These are phyloP conservation scores for Yamadazyma siamensis DNA, from an alignment of 1,139 yeast genomes.

Conservation along the genomic window DNA sequence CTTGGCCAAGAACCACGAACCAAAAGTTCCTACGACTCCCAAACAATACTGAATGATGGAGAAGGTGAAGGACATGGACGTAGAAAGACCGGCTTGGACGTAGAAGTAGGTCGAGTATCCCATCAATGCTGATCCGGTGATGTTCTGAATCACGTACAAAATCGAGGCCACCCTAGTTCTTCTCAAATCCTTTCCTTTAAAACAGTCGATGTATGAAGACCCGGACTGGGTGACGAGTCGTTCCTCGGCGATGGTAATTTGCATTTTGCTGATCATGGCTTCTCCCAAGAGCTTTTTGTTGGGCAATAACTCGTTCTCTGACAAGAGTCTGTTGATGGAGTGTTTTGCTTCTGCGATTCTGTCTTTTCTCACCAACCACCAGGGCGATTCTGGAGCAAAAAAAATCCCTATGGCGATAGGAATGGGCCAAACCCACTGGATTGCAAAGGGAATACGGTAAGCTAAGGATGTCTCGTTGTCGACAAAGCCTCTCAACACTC, in stretches of 20 bases:
- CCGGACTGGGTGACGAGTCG: slow-evolving; percentile 23
- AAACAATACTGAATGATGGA: slow-evolving; percentile 44
- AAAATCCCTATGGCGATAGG: slow-evolving; percentile 35
- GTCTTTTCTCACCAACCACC: slow-evolving; percentile 39
- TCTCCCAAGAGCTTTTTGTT: slow-evolving; percentile 31
- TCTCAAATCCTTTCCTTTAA: slow-evolving; percentile 48
- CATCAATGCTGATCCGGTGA: slow-evolving; percentile 52
- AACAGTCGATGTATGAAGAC: slow-evolving; percentile 44
- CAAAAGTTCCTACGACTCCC: slow-evolving; percentile 49
- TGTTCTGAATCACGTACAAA: slow-evolving; percentile 48
- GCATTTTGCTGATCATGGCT: slow-evolving; percentile 40
- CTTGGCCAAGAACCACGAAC: slow-evolving; percentile 50
- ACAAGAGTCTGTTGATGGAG: slow-evolving; percentile 30
- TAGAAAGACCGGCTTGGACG: slow-evolving; percentile 47
- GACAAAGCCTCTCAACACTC: slow-evolving; percentile 40
- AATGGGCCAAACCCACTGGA: slow-evolving; percentile 63
- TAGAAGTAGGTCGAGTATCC: slow-evolving; percentile 55
- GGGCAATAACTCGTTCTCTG: slow-evolving; percentile 30
- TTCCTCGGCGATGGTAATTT: slow-evolving; percentile 46
- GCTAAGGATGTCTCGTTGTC: slow-evolving; percentile 25
- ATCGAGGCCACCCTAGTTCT: slow-evolving; percentile 53
- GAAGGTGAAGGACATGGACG: slow-evolving; percentile 41
- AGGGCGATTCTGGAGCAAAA: slow-evolving; percentile 43
- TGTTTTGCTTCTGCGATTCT: slow-evolving; percentile 30
- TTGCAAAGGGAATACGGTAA: slow-evolving; percentile 37